Evolutionary conservation across 306 rosid genomes (phyloP).

Genomic region (Trichosanthes truncata): DNA sequence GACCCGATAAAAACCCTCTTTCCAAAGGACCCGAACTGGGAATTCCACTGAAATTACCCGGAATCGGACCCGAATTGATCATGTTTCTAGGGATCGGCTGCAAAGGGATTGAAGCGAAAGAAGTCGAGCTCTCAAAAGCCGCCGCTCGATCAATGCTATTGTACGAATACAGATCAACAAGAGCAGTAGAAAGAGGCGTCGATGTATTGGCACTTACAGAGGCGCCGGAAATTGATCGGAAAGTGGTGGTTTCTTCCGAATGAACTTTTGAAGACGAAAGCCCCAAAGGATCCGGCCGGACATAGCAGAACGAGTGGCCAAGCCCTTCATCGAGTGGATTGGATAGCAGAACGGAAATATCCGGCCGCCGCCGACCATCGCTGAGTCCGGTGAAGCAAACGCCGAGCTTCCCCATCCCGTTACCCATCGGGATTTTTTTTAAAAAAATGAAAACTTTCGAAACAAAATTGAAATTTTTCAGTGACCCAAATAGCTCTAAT

Average conservation of each 20-base stretch:
- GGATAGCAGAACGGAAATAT: conserved; percentile 36
- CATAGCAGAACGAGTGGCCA: conserved; percentile 97
- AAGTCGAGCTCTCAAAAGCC: conserved; percentile 82
- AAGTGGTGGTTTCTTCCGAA: conserved; percentile 90
- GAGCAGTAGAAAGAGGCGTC: conserved; percentile 80
- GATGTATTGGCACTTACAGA: conserved; percentile 96
- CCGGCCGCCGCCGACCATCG: conserved; percentile 37
- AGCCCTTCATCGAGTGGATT: conserved; percentile 74
- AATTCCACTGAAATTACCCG: conserved; percentile 36
- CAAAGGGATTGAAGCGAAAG: conserved; percentile 86
- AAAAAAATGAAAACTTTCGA: neutral
- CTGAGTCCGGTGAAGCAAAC: conserved; percentile 63
- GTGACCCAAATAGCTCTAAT: neutral
- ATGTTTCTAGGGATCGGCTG: conserved; percentile 70
- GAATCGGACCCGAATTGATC: conserved; percentile 61
- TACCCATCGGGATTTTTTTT: conserved; percentile 43
- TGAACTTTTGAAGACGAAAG: conserved; percentile 70
- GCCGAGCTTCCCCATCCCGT: conserved; percentile 71
- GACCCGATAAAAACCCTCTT: conserved; percentile 87
- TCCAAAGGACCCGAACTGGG: conserved; percentile 77
- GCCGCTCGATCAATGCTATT: conserved; percentile 74
- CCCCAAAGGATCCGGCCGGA: conserved; percentile 73
- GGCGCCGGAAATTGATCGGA: conserved; percentile 89
- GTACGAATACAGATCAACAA: conserved; percentile 66
- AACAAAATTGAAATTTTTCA: neutral